phyloP scores from a whole-genome alignment of 371 early-diverging fungal species.

The Haplosporangium sp. region DNA sequence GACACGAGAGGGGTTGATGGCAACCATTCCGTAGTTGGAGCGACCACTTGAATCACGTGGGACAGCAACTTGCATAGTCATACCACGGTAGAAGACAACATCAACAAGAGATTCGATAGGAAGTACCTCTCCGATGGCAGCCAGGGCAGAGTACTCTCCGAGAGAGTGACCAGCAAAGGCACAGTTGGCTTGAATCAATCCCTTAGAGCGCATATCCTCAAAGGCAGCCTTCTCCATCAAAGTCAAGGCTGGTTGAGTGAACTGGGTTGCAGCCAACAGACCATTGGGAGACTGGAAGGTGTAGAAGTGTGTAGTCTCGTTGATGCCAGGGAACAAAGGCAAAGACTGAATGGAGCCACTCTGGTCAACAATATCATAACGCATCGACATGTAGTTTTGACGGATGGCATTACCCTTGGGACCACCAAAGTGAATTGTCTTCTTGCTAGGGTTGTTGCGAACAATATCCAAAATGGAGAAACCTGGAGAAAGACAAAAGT shows the following conservation, averaged over 20 bases:
- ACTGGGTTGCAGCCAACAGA: conserved; percentile 94
- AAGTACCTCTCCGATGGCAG: conserved; percentile 91
- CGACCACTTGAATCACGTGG: conserved; percentile 84
- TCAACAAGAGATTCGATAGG: conserved; percentile 91
- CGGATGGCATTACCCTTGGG: conserved; percentile 91
- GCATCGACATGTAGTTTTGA: conserved; percentile 90
- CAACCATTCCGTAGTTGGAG: conserved; percentile 96
- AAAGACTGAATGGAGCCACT: conserved; percentile 79
- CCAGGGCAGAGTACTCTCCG: conserved; percentile 96
- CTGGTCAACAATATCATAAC: conserved; percentile 85
- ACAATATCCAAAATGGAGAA: conserved; percentile 96
- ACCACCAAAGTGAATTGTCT: conserved; percentile 96
- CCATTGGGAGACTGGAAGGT: conserved; percentile 94
- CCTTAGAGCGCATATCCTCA: conserved; percentile 91
- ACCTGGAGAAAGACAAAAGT: conserved; percentile 35
- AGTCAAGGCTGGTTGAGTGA: conserved; percentile 94
- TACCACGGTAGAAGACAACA: conserved; percentile 96
- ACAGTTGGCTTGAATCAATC: conserved; percentile 85
- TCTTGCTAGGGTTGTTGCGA: conserved; percentile 87
- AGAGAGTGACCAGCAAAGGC: conserved; percentile 97
- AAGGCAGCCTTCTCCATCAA: conserved; percentile 95
- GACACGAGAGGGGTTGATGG: conserved; percentile 94
- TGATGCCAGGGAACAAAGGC: conserved; percentile 93
- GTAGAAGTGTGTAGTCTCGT: conserved; percentile 81
- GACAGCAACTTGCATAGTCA: conserved; percentile 97